Percentiles rank a stretch among this genome's conserved stretches.
Conservation (phyloP, 163 green algal species). For the Scenedesmus sp. region DNA sequence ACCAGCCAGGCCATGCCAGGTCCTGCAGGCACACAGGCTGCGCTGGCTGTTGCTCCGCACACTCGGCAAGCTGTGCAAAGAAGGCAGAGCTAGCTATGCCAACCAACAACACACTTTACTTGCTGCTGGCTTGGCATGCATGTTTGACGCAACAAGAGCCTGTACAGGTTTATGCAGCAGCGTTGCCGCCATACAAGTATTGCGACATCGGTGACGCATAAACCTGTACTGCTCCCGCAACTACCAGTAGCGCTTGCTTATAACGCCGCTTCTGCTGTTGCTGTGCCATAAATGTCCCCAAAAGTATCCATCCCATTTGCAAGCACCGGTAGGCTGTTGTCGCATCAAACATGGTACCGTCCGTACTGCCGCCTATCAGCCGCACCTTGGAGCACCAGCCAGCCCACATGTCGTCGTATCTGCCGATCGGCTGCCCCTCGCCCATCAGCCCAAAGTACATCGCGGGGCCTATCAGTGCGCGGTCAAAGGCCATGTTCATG, state of each 20-base stretch:
- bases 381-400: conserved; percentile 94
- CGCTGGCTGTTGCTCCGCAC: not conserved
- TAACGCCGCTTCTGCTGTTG: too few relatives aligned
- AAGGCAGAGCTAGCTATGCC: too few relatives aligned
- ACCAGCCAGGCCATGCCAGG: not conserved
- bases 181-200: not conserved
- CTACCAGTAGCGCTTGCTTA: too few relatives aligned
- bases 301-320: not conserved
- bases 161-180: too few relatives aligned
- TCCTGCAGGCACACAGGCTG: conserved; percentile 1
- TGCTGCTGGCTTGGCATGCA: too few relatives aligned
- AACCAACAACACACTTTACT: too few relatives aligned
- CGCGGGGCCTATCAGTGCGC: conserved; percentile 92
- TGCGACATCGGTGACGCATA: not conserved
- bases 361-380: too few relatives aligned
- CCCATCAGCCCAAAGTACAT: conserved; percentile 99
- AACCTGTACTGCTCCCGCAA: not conserved
- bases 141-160: too few relatives aligned
- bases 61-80: not conserved
- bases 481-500: conserved; percentile 99
- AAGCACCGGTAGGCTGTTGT: not conserved
- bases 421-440: conserved; percentile 94
- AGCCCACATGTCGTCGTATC: conserved; percentile 99
- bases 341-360: not conserved
- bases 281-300: too few relatives aligned